Base-by-base conservation (phyloP, 2,329 filamentous ascomycete species). In the Colletotrichum kahawae region DNA sequence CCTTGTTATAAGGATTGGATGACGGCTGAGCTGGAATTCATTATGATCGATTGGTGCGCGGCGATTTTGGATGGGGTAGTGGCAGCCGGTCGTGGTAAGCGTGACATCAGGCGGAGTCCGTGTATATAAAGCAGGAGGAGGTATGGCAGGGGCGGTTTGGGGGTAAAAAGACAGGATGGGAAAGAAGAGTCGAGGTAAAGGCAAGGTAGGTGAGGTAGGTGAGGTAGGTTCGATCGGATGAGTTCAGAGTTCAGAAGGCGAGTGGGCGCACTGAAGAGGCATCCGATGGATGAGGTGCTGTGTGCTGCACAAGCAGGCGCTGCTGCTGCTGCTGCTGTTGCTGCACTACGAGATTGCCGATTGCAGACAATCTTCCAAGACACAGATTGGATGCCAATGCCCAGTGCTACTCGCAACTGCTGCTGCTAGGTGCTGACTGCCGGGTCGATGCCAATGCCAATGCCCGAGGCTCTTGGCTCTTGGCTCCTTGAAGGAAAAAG, bases 1-100 rank as follows among this genome's bases (percentile, higher is more conserved):
- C 72, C 69, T 67, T 62, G 72, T 67, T 70, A 21, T 63, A 69
- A 75, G 72, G 69, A 72, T 72, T 63, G 62, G 69, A 75, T 75
- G 72, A 75, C 57, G 72, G 69, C 57, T 64, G 27, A 72, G 69
- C 56, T 72, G 68, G 69, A 75, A 67, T 67, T 75, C 72, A 75
- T 75, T 56, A 62, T 70, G 63, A 59, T 75, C 68, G 56, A 72
- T 72, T 72, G 72, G 72, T 34, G 70, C 54, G 56, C 14, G 54
- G 69, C n/a, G 43, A 18, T 51, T 13, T 31, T 24, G 21, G 59
- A 59, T 14, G 51, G 33, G 29, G 72, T 24, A 43, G n/a, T 33
- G 48, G 68, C 9, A 63, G 57, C 51, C 59, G 51, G 31, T 36
- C 33, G 71, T 54, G 69, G 71, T 59, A 51, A 57, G 70, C 64